Base-by-base conservation (phyloP, 2,329 filamentous ascomycete species). In the Colletotrichum lindemuthianum region DNA sequence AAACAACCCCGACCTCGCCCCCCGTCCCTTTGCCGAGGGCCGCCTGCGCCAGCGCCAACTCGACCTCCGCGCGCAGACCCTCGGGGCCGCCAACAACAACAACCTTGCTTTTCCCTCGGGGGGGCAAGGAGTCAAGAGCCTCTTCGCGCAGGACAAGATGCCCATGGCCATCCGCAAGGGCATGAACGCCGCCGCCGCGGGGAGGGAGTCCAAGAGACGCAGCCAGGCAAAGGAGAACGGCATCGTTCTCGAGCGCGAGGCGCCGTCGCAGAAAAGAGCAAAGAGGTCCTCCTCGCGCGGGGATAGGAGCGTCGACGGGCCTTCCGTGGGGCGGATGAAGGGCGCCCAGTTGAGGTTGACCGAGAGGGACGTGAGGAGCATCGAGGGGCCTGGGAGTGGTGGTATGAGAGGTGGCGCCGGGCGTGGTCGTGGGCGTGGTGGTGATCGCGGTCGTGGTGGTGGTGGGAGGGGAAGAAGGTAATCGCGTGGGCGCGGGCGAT, bases 211-310 rank as follows among this genome's bases (percentile, higher is more conserved):
- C 11, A 91, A 86, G 79, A 81, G 95, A 55, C 83, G 95, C 41
- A 83, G 82, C 44, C 92, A 97, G 75, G 96, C 96, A 2, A 88
- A 85, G 72, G 95, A 98, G 82, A 97, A 95, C 71, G 96, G 95
- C 6, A 89, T 98, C 70, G 88, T 98, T 52, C 81, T 98, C 39
- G 96, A 98, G 81, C 84, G 82, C 66, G 74, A 33, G 36, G 69
- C 45, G 33, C 70, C 72, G 58, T 81, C 81, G 47, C 69, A 73
- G 34, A 75, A 75, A 59, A 73, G 76, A 59, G 81, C 75, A 63
- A 79, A 77, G 63, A 79, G 58, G 82, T 74, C 70, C 69, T 24
- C 24, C 69, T 24, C 24, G 24, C 24, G 24, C 24, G 24, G 24
- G 24, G 85, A 77, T 82, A 88, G 68, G 79, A 88, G 75, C 81